These are phyloP conservation scores for Microthlaspi erraticum DNA, from an alignment of 345 rosid species.

Conservation along the genomic window DNA sequence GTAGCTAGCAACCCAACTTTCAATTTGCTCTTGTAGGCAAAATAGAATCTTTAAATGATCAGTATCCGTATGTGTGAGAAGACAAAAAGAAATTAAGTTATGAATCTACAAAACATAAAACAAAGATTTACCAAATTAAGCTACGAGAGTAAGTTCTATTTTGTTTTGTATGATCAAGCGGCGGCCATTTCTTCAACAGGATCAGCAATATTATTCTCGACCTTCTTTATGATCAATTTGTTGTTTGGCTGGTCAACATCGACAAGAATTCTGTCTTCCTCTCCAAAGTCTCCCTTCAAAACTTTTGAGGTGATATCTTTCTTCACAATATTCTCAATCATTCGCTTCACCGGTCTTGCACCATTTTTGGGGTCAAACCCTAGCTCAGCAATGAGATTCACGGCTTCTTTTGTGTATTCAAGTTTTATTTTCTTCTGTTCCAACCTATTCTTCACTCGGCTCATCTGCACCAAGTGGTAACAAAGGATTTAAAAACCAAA, in stretches of 20 bases:
- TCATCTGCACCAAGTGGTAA: conserved; percentile 75
- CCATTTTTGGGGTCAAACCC: conserved; percentile 93
- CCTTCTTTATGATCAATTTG: conserved; percentile 59
- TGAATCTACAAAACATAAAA: conserved; percentile 14
- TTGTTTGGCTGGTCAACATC: conserved; percentile 48
- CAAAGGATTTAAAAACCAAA: too few relatives aligned
- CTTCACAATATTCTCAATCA: conserved; percentile 87
- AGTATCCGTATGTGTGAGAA: too few relatives aligned
- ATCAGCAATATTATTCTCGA: conserved; percentile 51
- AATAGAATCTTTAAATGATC: too few relatives aligned
- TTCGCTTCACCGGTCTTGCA: conserved; percentile 88
- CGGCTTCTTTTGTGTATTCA: conserved; percentile 66
- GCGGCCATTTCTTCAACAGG: conserved; percentile 52
- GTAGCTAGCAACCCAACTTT: too few relatives aligned
- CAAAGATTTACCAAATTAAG: not conserved
- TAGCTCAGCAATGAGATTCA: conserved; percentile 60
- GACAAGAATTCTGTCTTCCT: conserved; percentile 65
- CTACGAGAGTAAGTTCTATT: not conserved
- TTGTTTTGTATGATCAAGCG: conserved; percentile 24
- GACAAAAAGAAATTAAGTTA: not conserved
- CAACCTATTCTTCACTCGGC: conserved; percentile 71
- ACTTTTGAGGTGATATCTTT: conserved; percentile 79
- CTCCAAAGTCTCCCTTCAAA: conserved; percentile 76
- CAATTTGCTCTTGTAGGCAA: too few relatives aligned
- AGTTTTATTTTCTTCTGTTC: conserved; percentile 81